phyloP scores from a whole-genome alignment of 192 early-diverging fungal genomes.

The Dispira parvispora region DNA sequence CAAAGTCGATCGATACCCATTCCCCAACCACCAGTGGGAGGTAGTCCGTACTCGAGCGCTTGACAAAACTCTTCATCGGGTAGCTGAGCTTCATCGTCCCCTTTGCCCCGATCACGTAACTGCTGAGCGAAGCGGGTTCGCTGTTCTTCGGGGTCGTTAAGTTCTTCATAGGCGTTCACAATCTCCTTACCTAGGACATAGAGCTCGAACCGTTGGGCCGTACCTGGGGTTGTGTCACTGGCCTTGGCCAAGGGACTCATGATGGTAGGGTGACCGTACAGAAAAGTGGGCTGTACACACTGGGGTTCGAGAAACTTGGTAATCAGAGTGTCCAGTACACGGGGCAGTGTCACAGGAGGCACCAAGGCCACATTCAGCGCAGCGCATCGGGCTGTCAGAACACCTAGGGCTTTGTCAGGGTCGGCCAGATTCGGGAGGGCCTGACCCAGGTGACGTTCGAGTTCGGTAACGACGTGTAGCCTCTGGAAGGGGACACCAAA shows the following conservation, averaged over 20 bases:
- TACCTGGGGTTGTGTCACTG: slow-evolving; percentile 15
- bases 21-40: slow-evolving; percentile 82
- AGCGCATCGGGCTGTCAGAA: slow-evolving; percentile 19
- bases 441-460: slow-evolving; percentile 23
- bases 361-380: slow-evolving; percentile 20
- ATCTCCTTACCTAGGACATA: slow-evolving; percentile 62
- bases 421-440: slow-evolving; percentile 23
- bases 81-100: slow-evolving; percentile 60
- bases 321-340: slow-evolving; percentile 57
- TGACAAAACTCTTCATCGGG: slow-evolving; percentile 55
- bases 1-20: slow-evolving; percentile 73
- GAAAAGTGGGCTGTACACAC: slow-evolving; percentile 67
- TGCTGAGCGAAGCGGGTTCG: slow-evolving; percentile 44
- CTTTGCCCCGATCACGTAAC: slow-evolving; percentile 37
- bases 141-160: slow-evolving; percentile 74
- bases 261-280: slow-evolving; percentile 55
- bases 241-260: slow-evolving; percentile 72
- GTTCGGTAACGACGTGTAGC: slow-evolving; percentile 33
- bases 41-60: slow-evolving; percentile 68
- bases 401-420: slow-evolving; percentile 18
- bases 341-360: slow-evolving; percentile 40
- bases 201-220: slow-evolving; percentile 61
- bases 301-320: slow-evolving; percentile 54
- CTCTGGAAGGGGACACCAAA: slow-evolving; percentile 36
- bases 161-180: slow-evolving; percentile 77